These are phyloP conservation scores for Basidioascus undulatus DNA, from an alignment of 768 basidiomycete species.

Conservation along the genomic window DNA sequence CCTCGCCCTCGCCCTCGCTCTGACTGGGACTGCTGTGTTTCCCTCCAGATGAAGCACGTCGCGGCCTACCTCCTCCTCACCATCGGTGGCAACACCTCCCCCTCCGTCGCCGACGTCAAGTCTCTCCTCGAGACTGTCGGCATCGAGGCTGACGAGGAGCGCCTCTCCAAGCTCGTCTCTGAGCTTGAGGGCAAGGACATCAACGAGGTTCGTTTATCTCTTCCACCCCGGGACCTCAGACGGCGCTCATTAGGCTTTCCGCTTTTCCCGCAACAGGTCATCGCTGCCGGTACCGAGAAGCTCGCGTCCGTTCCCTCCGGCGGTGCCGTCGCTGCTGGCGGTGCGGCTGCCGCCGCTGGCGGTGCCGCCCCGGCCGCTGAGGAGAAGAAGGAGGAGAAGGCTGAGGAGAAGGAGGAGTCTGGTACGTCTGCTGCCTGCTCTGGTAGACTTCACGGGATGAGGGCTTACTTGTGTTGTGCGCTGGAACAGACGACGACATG, in stretches of 20 bases:
- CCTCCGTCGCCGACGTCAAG: conserved; percentile 67
- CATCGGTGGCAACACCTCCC: conserved; percentile 70
- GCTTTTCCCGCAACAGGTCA: conserved; percentile 30
- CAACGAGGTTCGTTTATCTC: conserved; percentile 36
- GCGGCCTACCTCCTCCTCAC: conserved; percentile 70
- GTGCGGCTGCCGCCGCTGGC: conserved; percentile 28
- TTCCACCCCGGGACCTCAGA: no score
- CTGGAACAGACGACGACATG: conserved; percentile 16
- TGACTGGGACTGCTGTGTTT: not conserved
- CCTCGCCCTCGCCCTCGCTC: not conserved
- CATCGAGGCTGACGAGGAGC: conserved; percentile 63
- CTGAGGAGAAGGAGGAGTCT: conserved; percentile 68
- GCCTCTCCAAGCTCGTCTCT: conserved; percentile 55
- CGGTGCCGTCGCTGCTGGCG: conserved; percentile 30
- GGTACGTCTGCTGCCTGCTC: no score
- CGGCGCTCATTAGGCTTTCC: not conserved
- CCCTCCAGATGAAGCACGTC: conserved; percentile 11
- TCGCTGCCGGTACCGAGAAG: conserved; percentile 74
- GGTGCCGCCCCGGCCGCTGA: conserved; percentile 37
- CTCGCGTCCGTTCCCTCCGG: conserved; percentile 95
- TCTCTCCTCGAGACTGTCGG: conserved; percentile 64
- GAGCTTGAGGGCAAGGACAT: conserved; percentile 81
- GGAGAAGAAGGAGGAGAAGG: conserved; percentile 41
- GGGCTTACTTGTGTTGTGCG: no score
- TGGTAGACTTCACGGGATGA: no score